Evolutionary conservation across 306 rosid species (phyloP).

Genomic region (Malus sieversii): DNA sequence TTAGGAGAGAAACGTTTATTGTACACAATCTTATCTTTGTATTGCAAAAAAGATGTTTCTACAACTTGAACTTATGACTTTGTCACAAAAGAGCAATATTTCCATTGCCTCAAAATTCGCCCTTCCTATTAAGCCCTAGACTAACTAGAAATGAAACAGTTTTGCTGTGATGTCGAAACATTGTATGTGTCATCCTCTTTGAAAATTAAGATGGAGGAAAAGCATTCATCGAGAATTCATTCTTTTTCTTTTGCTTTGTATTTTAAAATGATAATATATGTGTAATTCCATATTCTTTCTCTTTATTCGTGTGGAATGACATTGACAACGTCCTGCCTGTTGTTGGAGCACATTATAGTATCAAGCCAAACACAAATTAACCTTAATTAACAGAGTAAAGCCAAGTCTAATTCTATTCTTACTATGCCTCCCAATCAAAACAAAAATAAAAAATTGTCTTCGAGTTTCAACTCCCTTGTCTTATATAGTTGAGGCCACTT

Average conservation of each 20-base stretch:
- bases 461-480: background rate
- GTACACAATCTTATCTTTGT: too few relatives aligned
- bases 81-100: too few relatives aligned
- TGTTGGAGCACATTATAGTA: background rate
- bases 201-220: constrained; percentile 21
- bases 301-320: constrained; percentile 23
- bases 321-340: constrained; percentile 26
- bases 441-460: background rate
- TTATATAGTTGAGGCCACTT: background rate
- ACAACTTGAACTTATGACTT: too few relatives aligned
- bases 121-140: background rate
- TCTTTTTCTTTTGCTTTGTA: constrained; percentile 15
- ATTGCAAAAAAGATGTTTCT: too few relatives aligned
- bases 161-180: background rate
- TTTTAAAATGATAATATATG: constrained; percentile 25
- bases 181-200: background rate
- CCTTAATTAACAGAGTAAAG: background rate
- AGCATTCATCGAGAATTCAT: constrained; percentile 17
- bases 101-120: too few relatives aligned
- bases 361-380: background rate
- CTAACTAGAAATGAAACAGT: background rate
- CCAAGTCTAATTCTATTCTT: background rate
- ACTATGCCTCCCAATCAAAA: background rate
- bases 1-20: too few relatives aligned
- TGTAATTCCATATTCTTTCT: too few relatives aligned